A percentile compares a stretch with the other conserved stretches of the same genome.
Conservation (phyloP, 495 filamentous ascomycete species). For the Bathelium albidoporum region DNA sequence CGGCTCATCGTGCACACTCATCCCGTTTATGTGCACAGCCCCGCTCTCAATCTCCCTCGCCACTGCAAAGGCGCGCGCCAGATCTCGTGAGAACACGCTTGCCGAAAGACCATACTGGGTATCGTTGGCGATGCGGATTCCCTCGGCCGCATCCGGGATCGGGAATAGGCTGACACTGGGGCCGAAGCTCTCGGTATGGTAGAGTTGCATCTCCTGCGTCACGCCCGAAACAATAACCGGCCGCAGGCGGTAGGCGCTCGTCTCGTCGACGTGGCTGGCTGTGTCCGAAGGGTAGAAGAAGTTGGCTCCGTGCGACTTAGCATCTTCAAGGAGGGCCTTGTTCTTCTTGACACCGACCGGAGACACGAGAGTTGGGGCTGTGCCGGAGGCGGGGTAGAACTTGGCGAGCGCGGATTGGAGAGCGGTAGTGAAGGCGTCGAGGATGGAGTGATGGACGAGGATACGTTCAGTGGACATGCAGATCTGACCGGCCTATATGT, state of each 20-base stretch:
- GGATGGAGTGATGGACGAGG: constrained; percentile 63
- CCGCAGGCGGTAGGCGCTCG: constrained; percentile 47
- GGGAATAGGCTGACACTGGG: constrained; percentile 56
- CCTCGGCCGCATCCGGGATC: constrained; percentile 34
- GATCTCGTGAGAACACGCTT: constrained; percentile 32
- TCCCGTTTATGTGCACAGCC: constrained; percentile 74
- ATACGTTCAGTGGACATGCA: constrained; percentile 91
- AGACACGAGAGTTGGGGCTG: constrained; percentile 53
- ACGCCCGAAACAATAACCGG: constrained; percentile 62
- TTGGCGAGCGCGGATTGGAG: constrained; percentile 35
- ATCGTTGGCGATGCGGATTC: constrained; percentile 32
- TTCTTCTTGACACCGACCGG: constrained; percentile 48
- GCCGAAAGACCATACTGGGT: constrained; percentile 33
- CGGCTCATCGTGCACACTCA: constrained; percentile 77
- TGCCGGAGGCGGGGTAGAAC: constrained; percentile 18
- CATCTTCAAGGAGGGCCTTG: constrained; percentile 49
- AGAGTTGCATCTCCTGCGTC: constrained; percentile 75
- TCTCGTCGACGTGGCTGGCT: constrained; percentile 43
- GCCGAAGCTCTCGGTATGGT: constrained; percentile 71
- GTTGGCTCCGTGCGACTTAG: constrained; percentile 57
- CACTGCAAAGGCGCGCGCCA: constrained; percentile 29
- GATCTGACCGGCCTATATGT: constrained; percentile 58
- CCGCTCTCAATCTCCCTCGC: constrained; percentile 32
- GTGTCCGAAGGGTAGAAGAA: constrained; percentile 49
- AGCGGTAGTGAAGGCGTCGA: constrained; percentile 52